Evolutionary conservation across 805 yeast genomes (phyloP), one percentile per base, ranked within the genome.

Genomic region (Starmerella vaccinii): DNA sequence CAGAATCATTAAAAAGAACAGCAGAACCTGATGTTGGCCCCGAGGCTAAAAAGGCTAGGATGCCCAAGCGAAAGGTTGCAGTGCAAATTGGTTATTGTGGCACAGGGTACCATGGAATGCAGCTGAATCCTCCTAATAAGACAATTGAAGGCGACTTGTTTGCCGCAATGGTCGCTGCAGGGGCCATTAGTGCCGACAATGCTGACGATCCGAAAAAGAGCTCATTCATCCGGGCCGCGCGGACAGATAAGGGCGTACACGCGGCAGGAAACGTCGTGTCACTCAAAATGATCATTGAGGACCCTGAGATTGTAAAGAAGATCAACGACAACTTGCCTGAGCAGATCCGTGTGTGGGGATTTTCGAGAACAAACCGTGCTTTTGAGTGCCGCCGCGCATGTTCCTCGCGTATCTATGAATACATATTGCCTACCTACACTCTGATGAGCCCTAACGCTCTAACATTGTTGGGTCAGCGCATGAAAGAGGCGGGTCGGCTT

Each of bases 61-160:
- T 62, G 75, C 86, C 61, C 21, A 89, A 89, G 73, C 77, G 79
- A 60, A 89, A 89, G 63, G 95, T 87, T 21, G 97, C 95, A 0
- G 79, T 84, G 61, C 74, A 86, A 79, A 73, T 89, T 57, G 97
- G 97, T 4, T 89, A 89, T 69, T 89, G 96, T 65, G 97, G 97
- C 38, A 81, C 95, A 0, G 97, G 97, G 0, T 89, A 89, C 68
- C 92, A 85, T 65, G 97, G 97, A 7, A 86, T 89, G 95, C 97
- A 89, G 67, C 70, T 82, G 56, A 89, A 88, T 63, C 94, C 95
- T 1, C 94, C 89, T 18, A 78, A 78, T 38, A 80, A 80, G 63
- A 89, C 97, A 19, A 89, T 89, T 57, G 97, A 89, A 68, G 92
- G 89, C 13, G 96, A 85, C 46, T 63, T 89, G 6, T 90, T 86